Conservation (phyloP, 2,329 filamentous ascomycete genomes). For the Colletotrichum cereale region DNA sequence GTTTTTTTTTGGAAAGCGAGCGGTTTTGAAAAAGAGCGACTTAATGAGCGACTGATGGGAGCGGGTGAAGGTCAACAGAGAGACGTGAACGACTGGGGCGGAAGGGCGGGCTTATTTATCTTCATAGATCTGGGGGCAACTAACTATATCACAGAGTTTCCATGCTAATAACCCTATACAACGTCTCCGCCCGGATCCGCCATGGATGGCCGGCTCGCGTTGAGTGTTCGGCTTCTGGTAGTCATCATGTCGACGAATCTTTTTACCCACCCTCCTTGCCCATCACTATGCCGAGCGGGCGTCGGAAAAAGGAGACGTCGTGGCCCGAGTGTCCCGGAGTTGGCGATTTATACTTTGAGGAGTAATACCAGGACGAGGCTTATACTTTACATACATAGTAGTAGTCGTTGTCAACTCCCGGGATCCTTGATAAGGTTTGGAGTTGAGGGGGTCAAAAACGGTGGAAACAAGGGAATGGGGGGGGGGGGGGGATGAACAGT, state of each 20-base stretch:
- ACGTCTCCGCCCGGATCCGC: slow-evolving; percentile 6
- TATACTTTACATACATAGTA: too few relatives aligned
- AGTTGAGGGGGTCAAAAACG: neutral
- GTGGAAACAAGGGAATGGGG: slow-evolving; percentile 4
- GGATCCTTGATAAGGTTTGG: slow-evolving; percentile 32
- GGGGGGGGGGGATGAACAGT: slow-evolving; percentile 22
- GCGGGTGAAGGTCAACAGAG: too few relatives aligned
- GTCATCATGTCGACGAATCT: slow-evolving; percentile 10
- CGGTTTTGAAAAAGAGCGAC: slow-evolving; percentile 10
- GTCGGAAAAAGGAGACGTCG: neutral
- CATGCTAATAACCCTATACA: neutral
- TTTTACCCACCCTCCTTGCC: neutral
- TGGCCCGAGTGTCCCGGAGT: slow-evolving; percentile 27
- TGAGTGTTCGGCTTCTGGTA: neutral
- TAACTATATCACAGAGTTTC: neutral
- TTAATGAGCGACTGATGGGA: neutral
- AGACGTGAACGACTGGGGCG: neutral
- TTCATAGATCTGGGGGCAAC: neutral
- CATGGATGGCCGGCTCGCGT: too few relatives aligned
- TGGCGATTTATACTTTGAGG: slow-evolving; percentile 17
- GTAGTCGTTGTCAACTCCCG: neutral
- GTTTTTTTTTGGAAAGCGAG: too few relatives aligned
- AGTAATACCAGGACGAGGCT: slow-evolving; percentile 28
- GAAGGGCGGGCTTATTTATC: slow-evolving; percentile 17
- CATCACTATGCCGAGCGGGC: neutral